Percentiles rank a stretch among this genome's conserved stretches.
Evolutionary conservation across 2,329 filamentous ascomycete species (phyloP).

Genomic region (Rosellinia necatrix): DNA sequence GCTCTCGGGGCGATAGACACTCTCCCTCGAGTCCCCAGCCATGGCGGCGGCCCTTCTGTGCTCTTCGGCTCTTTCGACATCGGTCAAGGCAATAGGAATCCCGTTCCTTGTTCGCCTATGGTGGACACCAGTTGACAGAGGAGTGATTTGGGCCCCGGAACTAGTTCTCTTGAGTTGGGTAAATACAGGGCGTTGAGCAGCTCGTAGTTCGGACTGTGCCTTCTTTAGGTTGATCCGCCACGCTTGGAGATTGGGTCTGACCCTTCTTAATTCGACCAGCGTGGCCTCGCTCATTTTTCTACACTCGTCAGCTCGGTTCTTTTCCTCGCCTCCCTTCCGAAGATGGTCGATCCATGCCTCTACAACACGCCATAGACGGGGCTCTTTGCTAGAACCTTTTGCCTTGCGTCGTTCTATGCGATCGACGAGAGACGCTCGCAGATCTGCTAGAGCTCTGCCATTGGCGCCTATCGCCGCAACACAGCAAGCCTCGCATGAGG

Average conservation of each 20-base stretch:
- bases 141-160: slow-evolving; percentile 10
- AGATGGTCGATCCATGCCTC: slow-evolving; percentile 51
- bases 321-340: slow-evolving; percentile 8
- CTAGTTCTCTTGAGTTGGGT: slow-evolving; percentile 27
- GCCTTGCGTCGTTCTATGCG: slow-evolving; percentile 38
- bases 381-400: slow-evolving; percentile 23
- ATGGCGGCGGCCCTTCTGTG: slow-evolving; percentile 30
- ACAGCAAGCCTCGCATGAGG: slow-evolving; percentile 58
- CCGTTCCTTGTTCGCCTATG: slow-evolving; percentile 31
- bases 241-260: slow-evolving; percentile 25
- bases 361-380: slow-evolving; percentile 47
- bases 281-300: slow-evolving; percentile 29
- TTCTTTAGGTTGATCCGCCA: slow-evolving; percentile 29
- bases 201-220: slow-evolving; percentile 1
- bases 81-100: slow-evolving; percentile 35
- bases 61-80: slow-evolving; percentile 26
- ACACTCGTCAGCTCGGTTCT: slow-evolving; percentile 29
- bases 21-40: slow-evolving; percentile 13
- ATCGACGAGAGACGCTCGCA: slow-evolving; percentile 50
- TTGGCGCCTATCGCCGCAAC: slow-evolving; percentile 54
- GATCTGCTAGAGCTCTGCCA: slow-evolving; percentile 47
- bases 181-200: slow-evolving; percentile 19
- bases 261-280: slow-evolving; percentile 29
- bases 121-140: slow-evolving; percentile 15
- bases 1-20: slow-evolving; percentile 38